These are phyloP conservation scores for Saccharum officinarum DNA, from an alignment of 176 grass and related monocot genomes.

Conservation along the genomic window DNA sequence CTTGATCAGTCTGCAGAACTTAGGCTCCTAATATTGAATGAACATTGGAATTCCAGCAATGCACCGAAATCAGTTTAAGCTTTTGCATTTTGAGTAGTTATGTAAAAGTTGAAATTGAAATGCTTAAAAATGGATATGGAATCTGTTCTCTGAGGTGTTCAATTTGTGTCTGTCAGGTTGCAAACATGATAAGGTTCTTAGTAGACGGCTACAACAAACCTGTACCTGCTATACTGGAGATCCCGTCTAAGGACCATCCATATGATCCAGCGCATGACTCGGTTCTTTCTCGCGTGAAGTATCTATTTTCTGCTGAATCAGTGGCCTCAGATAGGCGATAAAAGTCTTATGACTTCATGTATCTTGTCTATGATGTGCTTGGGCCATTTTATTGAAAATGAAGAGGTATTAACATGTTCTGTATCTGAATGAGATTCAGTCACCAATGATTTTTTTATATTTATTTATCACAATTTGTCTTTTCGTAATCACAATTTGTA, in stretches of 20 bases:
- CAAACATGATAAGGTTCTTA: constrained; percentile 92
- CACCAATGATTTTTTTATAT: neutral
- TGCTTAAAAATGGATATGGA: neutral
- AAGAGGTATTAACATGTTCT: neutral
- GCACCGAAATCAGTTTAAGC: neutral
- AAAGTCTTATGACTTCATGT: neutral
- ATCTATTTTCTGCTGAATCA: constrained; percentile 82
- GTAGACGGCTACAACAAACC: constrained; percentile 98
- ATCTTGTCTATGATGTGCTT: neutral
- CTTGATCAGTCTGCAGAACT: neutral
- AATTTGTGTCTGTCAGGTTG: constrained; percentile 48
- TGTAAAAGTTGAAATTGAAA: neutral
- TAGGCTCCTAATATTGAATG: neutral
- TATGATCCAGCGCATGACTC: constrained; percentile 90
- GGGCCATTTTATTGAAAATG: constrained; percentile 4
- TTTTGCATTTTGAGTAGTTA: neutral
- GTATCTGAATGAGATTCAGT: neutral
- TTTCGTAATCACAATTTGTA: neutral
- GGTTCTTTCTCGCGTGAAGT: constrained; percentile 82
- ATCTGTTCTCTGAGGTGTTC: neutral
- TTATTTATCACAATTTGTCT: neutral
- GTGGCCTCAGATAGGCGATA: constrained; percentile 68
- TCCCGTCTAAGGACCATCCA: constrained; percentile 93
- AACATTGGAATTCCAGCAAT: neutral
- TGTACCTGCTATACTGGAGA: constrained; percentile 87